Evolutionary conservation across 2,329 filamentous ascomycete genomes (phyloP).

Genomic region (Pseudopithomyces chartarum): DNA sequence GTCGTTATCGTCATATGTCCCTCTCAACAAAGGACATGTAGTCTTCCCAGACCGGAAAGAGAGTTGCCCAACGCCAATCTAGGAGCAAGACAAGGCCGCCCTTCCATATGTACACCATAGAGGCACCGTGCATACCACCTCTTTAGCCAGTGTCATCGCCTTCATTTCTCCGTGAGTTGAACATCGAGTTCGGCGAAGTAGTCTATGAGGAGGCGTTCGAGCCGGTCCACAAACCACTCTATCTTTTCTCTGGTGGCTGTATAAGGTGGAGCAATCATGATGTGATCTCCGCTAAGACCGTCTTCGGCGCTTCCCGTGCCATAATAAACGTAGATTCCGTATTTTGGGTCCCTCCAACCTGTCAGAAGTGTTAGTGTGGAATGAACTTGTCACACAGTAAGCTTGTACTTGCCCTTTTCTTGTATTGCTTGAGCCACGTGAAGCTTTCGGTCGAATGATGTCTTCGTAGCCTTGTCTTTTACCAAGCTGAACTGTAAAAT

Average conservation of each 20-base stretch:
- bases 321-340: constrained; percentile 66
- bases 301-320: constrained; percentile 64
- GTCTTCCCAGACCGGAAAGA: too few relatives aligned
- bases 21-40: too few relatives aligned
- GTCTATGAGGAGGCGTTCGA: constrained; percentile 52
- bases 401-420: constrained; percentile 52
- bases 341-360: constrained; percentile 19
- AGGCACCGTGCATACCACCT: background rate
- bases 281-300: constrained; percentile 66
- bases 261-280: constrained; percentile 72
- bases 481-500: constrained; percentile 63
- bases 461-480: constrained; percentile 58
- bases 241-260: constrained; percentile 64
- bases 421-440: constrained; percentile 57
- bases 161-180: background rate
- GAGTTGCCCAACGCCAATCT: too few relatives aligned
- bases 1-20: too few relatives aligned
- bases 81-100: too few relatives aligned
- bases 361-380: background rate
- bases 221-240: constrained; percentile 58
- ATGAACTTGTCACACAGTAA: constrained; percentile 1
- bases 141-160: background rate
- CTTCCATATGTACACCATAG: too few relatives aligned
- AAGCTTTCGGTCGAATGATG: constrained; percentile 55
- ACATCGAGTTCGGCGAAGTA: background rate